Conservation (phyloP, 1,284 basidiomycete genomes). For the Leccinum pallidistipes region DNA sequence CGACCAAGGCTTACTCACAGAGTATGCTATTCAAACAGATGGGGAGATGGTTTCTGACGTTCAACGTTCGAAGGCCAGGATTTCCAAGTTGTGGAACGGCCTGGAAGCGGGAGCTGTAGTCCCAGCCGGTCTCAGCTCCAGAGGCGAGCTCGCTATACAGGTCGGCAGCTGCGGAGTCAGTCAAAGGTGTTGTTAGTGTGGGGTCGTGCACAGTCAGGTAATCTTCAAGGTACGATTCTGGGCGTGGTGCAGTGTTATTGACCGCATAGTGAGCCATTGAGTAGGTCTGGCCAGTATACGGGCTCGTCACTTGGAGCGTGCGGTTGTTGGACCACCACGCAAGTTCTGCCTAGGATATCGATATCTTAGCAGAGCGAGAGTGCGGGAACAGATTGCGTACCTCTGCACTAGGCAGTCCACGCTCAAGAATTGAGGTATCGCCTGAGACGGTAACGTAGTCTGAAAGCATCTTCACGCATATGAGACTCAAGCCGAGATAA, state of each 20-base stretch:
- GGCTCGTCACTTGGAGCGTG: slow-evolving; percentile 70
- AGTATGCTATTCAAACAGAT: slow-evolving; percentile 86
- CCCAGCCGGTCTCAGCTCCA: slow-evolving; percentile 83
- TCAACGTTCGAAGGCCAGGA: slow-evolving; percentile 68
- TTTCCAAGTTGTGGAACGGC: slow-evolving; percentile 48
- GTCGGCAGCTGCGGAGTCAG: slow-evolving; percentile 56
- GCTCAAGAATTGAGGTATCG: slow-evolving; percentile 61
- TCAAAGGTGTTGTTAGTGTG: slow-evolving; percentile 52
- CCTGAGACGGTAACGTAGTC: slow-evolving; percentile 60
- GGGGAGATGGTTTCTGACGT: slow-evolving; percentile 69
- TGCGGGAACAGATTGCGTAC: slow-evolving; percentile 30
- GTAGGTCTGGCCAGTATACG: slow-evolving; percentile 67
- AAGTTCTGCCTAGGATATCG: slow-evolving; percentile 61
- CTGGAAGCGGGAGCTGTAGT: slow-evolving; percentile 46
- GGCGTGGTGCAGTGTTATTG: slow-evolving; percentile 84
- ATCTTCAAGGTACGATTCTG: slow-evolving; percentile 81
- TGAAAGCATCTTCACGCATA: slow-evolving; percentile 56
- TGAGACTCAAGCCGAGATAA: slow-evolving; percentile 1
- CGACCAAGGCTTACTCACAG: slow-evolving; percentile 47
- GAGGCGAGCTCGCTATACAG: slow-evolving; percentile 90
- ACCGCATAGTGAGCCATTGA: slow-evolving; percentile 74
- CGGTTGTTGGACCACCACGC: slow-evolving; percentile 82
- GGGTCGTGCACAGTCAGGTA: slow-evolving; percentile 74
- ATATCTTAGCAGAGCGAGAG: slow-evolving; percentile 35
- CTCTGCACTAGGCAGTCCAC: slow-evolving; percentile 65